Conservation (phyloP, 208 protist genomes). For the Leishmania amazonensis region DNA sequence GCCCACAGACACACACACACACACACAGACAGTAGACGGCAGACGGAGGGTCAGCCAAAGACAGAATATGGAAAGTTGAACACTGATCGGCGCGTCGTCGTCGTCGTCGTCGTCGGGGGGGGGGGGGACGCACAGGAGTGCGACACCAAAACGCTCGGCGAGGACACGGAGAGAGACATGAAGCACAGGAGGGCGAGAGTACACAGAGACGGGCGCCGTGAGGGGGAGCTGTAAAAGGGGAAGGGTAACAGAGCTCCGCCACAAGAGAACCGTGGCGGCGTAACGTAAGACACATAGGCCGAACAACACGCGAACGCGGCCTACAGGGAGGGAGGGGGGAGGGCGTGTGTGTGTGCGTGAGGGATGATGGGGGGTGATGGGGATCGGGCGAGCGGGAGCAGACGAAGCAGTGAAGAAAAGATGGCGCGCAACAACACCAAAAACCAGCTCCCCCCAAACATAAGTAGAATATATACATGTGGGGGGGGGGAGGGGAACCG, state of each 20-base stretch:
- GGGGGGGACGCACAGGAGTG: too few relatives aligned
- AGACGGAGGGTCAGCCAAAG: too few relatives aligned
- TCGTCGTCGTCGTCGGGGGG: too few relatives aligned
- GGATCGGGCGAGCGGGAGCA: neutral
- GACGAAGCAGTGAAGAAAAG: neutral
- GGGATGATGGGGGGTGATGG: neutral
- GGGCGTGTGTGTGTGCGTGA: neutral
- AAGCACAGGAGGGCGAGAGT: neutral
- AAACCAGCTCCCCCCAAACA: too few relatives aligned
- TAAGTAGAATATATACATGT: too few relatives aligned
- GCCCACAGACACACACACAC: neutral
- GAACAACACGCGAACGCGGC: neutral
- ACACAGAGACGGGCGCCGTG: neutral
- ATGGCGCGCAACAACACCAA: neutral
- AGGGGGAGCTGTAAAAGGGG: neutral
- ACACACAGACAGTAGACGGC: neutral
- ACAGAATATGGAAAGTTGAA: too few relatives aligned
- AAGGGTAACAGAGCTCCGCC: neutral
- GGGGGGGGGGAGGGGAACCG: neutral
- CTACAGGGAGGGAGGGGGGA: neutral
- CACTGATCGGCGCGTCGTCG: too few relatives aligned
- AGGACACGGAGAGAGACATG: too few relatives aligned
- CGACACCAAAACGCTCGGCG: too few relatives aligned
- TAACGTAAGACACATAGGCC: neutral
- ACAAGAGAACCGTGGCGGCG: neutral